These are phyloP conservation scores for Phytophthora tentaculata DNA, from an alignment of 352 stramenopile species.

Conservation along the genomic window DNA sequence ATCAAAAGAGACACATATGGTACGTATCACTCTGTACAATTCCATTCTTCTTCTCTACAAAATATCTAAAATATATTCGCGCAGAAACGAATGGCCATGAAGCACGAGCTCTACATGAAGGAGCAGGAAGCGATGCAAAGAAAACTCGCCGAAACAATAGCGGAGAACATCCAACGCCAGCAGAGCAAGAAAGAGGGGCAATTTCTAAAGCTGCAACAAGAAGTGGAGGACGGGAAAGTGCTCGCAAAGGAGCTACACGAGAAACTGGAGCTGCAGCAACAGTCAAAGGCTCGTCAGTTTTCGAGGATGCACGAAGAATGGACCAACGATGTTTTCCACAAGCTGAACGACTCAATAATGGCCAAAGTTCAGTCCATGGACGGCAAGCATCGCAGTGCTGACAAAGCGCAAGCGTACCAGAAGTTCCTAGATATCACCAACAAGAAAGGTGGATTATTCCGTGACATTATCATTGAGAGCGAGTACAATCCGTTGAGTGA, in stretches of 20 bases:
- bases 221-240: conserved; percentile 74
- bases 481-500: conserved; percentile 84
- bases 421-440: conserved; percentile 84
- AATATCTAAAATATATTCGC: not conserved
- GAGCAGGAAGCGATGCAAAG: conserved; percentile 70
- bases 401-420: conserved; percentile 60
- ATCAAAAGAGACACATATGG: conserved; percentile 65
- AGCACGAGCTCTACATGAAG: conserved; percentile 76
- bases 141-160: conserved; percentile 67
- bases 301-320: conserved; percentile 82
- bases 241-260: conserved; percentile 69
- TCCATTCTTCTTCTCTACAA: not conserved
- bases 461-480: conserved; percentile 87
- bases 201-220: conserved; percentile 69
- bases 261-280: conserved; percentile 67
- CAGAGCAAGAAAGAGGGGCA: conserved; percentile 71
- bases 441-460: conserved; percentile 82
- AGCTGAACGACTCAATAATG: conserved; percentile 72
- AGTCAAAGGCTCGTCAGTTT: conserved; percentile 64
- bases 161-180: conserved; percentile 69
- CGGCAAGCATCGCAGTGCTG: conserved; percentile 46
- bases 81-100: conserved; percentile 75
- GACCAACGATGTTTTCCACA: conserved; percentile 67
- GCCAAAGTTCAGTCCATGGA: conserved; percentile 64
- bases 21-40: conserved; percentile 6